Percentiles rank a stretch among this genome's conserved stretches.
These are phyloP conservation scores for Exophiala sp. DNA, from an alignment of 2,329 filamentous ascomycete genomes.

Conservation along the genomic window DNA sequence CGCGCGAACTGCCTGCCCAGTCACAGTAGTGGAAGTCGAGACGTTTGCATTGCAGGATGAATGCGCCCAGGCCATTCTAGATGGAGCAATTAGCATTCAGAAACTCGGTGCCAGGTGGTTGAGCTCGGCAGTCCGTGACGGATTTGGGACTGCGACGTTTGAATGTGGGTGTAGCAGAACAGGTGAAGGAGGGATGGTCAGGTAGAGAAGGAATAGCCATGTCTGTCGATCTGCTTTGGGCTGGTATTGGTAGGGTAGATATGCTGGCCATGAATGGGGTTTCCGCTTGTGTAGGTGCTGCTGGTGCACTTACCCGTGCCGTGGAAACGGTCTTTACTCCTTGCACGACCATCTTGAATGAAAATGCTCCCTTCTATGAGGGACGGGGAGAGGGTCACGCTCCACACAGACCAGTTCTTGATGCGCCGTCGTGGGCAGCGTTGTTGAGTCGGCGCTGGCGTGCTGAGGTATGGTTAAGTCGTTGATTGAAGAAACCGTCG, in stretches of 20 bases:
- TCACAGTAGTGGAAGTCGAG: slow-evolving; percentile 97
- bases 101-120: background rate
- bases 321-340: slow-evolving; percentile 51
- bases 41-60: slow-evolving; percentile 94
- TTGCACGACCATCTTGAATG: slow-evolving; percentile 39
- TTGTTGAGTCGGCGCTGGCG: no score
- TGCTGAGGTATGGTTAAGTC: no score
- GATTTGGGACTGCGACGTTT: background rate
- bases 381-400: no score
- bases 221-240: background rate
- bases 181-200: background rate
- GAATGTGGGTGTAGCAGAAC: no score
- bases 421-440: no score
- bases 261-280: no score
- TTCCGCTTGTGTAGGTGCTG: background rate
- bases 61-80: slow-evolving; percentile 92
- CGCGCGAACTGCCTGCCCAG: slow-evolving; percentile 84
- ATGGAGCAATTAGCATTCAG: no score
- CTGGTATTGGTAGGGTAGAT: background rate
- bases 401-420: background rate
- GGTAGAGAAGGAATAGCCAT: background rate
- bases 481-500: no score
- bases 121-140: background rate
- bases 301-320: slow-evolving; percentile 45
- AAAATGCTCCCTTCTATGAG: no score